A percentile compares a stretch with the other conserved stretches of the same genome.
Conservation (phyloP, 2,329 filamentous ascomycete genomes). For the Massarina eburnea region DNA sequence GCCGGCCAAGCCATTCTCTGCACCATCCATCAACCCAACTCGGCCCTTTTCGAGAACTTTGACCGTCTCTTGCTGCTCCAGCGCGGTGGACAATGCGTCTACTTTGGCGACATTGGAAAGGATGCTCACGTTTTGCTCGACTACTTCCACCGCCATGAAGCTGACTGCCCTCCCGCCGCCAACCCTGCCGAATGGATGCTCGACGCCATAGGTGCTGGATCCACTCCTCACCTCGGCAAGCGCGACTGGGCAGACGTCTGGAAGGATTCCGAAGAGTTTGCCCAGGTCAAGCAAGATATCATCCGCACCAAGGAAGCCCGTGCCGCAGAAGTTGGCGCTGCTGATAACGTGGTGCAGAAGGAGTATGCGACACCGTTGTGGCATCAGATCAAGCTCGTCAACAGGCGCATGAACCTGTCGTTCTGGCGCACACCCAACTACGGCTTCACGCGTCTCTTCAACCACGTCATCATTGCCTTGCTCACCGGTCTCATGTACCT, state of each 20-base stretch:
- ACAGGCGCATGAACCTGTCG: constrained; percentile 70
- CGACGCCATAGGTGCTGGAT: constrained; percentile 78
- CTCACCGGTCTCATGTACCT: constrained; percentile 80
- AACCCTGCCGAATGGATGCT: constrained; percentile 78
- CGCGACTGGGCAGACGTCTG: constrained; percentile 81
- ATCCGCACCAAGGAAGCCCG: constrained; percentile 65
- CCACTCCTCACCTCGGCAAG: constrained; percentile 69
- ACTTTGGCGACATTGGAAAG: constrained; percentile 81
- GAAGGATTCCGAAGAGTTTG: constrained; percentile 71
- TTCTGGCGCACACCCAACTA: constrained; percentile 90
- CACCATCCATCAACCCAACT: constrained; percentile 89
- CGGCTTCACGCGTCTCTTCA: constrained; percentile 83
- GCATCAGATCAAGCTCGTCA: constrained; percentile 78
- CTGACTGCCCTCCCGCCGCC: constrained; percentile 57
- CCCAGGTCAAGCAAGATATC: constrained; percentile 67
- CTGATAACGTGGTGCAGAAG: constrained; percentile 57
- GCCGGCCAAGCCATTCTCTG: constrained; percentile 86
- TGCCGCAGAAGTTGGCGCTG: constrained; percentile 48
- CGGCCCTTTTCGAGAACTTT: constrained; percentile 84
- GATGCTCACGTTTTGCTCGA: constrained; percentile 71
- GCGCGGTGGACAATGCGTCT: constrained; percentile 77
- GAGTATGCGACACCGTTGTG: constrained; percentile 81
- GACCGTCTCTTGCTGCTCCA: constrained; percentile 79
- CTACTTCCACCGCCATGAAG: constrained; percentile 56
- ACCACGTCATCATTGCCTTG: constrained; percentile 76